These are phyloP conservation scores for Ophiorrhiza pumila DNA, from an alignment of 257 asterid genomes.

Conservation along the genomic window DNA sequence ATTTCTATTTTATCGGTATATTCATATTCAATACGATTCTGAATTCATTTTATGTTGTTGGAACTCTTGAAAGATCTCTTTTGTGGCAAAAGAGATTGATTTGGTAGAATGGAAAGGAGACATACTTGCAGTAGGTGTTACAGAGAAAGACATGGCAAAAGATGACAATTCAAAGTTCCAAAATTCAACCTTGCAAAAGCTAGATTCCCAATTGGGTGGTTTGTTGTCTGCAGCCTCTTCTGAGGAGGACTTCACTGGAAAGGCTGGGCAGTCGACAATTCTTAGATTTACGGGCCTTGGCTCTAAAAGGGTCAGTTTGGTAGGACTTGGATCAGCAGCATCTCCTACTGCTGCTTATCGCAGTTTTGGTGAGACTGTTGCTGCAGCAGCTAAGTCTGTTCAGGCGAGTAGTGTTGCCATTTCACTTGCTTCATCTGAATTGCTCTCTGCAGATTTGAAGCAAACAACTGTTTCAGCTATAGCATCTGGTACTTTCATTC, in stretches of 20 bases:
- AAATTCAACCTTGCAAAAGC: slow-evolving; percentile 61
- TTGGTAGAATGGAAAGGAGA: slow-evolving; percentile 96
- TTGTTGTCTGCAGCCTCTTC: slow-evolving; percentile 70
- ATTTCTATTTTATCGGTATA: slow-evolving; percentile 3
- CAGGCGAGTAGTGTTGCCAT: slow-evolving; percentile 74
- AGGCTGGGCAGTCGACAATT: slow-evolving; percentile 77
- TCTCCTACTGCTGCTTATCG: slow-evolving; percentile 58
- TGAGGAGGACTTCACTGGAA: slow-evolving; percentile 90
- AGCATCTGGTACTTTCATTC: slow-evolving; percentile 51
- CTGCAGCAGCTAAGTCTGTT: slow-evolving; percentile 79
- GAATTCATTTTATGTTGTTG: slow-evolving; percentile 15
- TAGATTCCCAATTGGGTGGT: slow-evolving; percentile 73
- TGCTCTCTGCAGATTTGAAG: slow-evolving; percentile 53
- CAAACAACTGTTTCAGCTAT: slow-evolving; percentile 76
- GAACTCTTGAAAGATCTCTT: slow-evolving; percentile 52
- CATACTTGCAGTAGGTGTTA: slow-evolving; percentile 83
- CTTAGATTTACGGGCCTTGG: slow-evolving; percentile 79
- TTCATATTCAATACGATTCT: slow-evolving; percentile 2
- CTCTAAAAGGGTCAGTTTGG: slow-evolving; percentile 70
- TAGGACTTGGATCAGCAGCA: slow-evolving; percentile 71
- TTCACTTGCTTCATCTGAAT: slow-evolving; percentile 73
- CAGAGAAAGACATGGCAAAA: slow-evolving; percentile 76
- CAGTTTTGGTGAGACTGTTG: slow-evolving; percentile 87
- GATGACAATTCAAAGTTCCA: slow-evolving; percentile 72
- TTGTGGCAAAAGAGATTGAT: slow-evolving; percentile 82